Base-by-base conservation (phyloP, 345 rosid genomes). In the Sisymbrium altissimum region DNA sequence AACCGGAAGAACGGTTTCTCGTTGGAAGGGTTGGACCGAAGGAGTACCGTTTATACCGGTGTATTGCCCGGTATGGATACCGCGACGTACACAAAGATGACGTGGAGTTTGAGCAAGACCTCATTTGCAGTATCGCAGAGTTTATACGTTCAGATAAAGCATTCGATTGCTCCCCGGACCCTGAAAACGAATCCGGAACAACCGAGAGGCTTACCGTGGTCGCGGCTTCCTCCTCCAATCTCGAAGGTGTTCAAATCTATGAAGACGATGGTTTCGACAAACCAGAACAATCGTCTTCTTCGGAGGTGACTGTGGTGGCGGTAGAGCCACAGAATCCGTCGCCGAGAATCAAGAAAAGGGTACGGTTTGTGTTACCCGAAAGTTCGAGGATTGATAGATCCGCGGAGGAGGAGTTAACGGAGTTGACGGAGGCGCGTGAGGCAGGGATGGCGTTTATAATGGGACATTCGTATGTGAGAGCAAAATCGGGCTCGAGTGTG, bases 21-120 rank as follows among this genome's bases (percentile, higher is more conserved):
- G 89, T 95, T 0, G 99, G 99, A 44, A 79, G 86, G 75, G 86
- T 95, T 1, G 99, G 99, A 70, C 97, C 97, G 1, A 84, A 84
- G 83, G 93, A 87, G 73, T 90, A 88, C 70, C 76, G 93, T 54
- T 79, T 95, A 0, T 95, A 95, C 43, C 78, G 99, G 66, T 95
- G 99, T 79, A 95, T 95, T 55, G 96, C 92, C 12, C 86, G 99
- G 9, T 95, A 95, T 58, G 99, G 99, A 15, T 95, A 95, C 44
- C 88, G 91, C 0, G 99, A 95, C 66, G 65, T 90, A 43, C 97
- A 95, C 81, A 92, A 80, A 77, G 99, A 95, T 9, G 96, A 90
- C 35, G 9, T 86, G 17, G 92, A 90, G 81, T 95, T 95, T 69
- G 99, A 95, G 79, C 85, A 78, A 23, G 99, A 95, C 69, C 92